Base-by-base conservation (phyloP, 139 green algal species). In the Limnomonas spitsbergensis region DNA sequence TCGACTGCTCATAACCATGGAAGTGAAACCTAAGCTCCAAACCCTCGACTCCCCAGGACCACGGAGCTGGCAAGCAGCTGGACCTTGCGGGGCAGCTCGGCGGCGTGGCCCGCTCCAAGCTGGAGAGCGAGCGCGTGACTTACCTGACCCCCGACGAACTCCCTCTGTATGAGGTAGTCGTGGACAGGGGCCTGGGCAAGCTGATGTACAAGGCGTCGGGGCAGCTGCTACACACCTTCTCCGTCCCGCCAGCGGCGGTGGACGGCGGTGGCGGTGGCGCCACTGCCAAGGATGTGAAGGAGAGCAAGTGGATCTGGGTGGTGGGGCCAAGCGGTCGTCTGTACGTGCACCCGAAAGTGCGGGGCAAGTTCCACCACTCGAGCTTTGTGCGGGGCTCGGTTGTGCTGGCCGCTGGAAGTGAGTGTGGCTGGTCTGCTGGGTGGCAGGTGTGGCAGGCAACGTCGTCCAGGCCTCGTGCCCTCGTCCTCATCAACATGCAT, bases 291-390 rank as follows among this genome's bases (percentile, higher is more conserved):
- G 42, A 3, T 80, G 73, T 34, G 7, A 72, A 72, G 27, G 29
- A 24, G 20, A 37, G 54, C 37, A 92, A 91, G 77, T 92, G 88
- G 88, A 92, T 92, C 27, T 92, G 82, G 35, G 88, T 91, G 29
- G 79, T 87, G n/a, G 88, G 90, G 47, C 81, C 79, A 31, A 68
- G 76, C 39, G 69, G 80, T n/a, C 66, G 86, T 2, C 75, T 91
- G 34, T 92, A 88, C 79, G 82, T 92, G 2, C 80, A 86, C 53
- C 61, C 32, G 9, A 53, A 85, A 71, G 76, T 81, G 27, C 82
- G 80, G 31, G 81, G 80, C 37, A 52, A 78, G 27, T 93, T 93
- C 80, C 88, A 92, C 75, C 89, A 93, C 80, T 87, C 76, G 1
- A 88, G 80, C 52, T 93, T 93, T 73, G 76, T 93, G 73, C 9